Base-by-base conservation (phyloP, 2,329 filamentous ascomycete species). In the Lasiodiplodia sp. region DNA sequence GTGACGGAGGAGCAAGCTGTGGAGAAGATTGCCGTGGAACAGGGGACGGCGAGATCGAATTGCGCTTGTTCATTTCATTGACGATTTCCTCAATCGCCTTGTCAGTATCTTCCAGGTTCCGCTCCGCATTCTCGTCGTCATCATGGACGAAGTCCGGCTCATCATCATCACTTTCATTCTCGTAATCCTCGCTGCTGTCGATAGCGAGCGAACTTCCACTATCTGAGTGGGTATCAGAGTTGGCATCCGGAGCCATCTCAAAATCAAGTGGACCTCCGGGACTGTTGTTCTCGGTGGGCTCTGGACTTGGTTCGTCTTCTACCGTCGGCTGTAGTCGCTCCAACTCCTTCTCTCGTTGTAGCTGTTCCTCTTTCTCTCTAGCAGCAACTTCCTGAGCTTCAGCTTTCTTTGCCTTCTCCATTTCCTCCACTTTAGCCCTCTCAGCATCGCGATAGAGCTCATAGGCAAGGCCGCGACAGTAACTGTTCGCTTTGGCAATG, bases 381-480 rank as follows among this genome's bases (percentile, higher is more conserved):
- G 28, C 47, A 2, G 60, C 16, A 16, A 67, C 18, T 4, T 66
- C 28, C 14, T 52, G 49, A 6, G 63, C 25, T 37, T 71, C 71
- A 8, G 70, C 66, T 37, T 69, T 6, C 28, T 56, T 70, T 0
- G 68, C 71, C 16, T 57, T 37, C 12, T 44, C 23, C 34, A 68
- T 65, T 51, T 73, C 71, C 14, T 69, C 51, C 1, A 14, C 23
- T 18, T 67, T 68, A 31, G 68, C 69, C n/a, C 51, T 52, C 49
- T 62, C 4, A 5, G 69, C 72, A 3, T 53, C 51, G 0, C 18
- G 21, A 14, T 25, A 4, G 14, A 73, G 68, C 14, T 66, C 66
- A 1, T 62, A 16, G n/a, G 62, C 37, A 11, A 70, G 47, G 10
- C 72, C 72, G 16, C 69, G 21, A 28, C 69, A 72, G 62, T 74